Evolutionary conservation across 768 basidiomycete genomes (phyloP).

Genomic region (Boletales sp.): DNA sequence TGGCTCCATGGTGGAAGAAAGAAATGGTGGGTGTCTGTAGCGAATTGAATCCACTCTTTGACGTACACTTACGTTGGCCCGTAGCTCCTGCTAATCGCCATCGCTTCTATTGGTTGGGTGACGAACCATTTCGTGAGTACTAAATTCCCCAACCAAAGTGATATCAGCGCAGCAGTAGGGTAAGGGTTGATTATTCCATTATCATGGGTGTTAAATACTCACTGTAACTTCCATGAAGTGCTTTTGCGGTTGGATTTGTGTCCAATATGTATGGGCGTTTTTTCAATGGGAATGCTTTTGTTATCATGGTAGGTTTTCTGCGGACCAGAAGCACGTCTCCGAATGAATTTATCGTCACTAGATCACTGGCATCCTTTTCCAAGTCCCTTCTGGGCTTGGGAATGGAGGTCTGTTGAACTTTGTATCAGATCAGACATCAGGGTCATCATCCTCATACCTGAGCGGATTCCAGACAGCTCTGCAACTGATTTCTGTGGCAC

Average conservation of each 20-base stretch:
- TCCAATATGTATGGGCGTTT: slow-evolving; percentile 76
- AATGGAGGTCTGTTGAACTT: slow-evolving; percentile 78
- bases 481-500: slow-evolving; percentile 72
- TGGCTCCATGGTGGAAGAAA: slow-evolving; percentile 52
- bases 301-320: slow-evolving; percentile 60
- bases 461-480: slow-evolving; percentile 73
- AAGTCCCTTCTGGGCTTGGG: slow-evolving; percentile 78
- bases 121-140: slow-evolving; percentile 64
- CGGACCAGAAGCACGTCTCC: background rate
- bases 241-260: slow-evolving; percentile 77
- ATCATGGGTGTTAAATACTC: background rate
- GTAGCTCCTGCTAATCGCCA: slow-evolving; percentile 50
- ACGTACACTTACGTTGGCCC: background rate
- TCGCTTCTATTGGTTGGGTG: slow-evolving; percentile 71
- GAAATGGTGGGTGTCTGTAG: slow-evolving; percentile 47
- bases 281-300: slow-evolving; percentile 71
- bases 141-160: slow-evolving; percentile 63
- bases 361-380: slow-evolving; percentile 81
- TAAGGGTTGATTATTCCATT: slow-evolving; percentile 21
- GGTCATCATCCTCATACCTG: slow-evolving; percentile 53
- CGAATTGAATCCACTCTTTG: background rate
- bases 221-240: slow-evolving; percentile 33
- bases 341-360: slow-evolving; percentile 3
- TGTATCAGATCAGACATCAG: slow-evolving; percentile 51
- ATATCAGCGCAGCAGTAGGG: slow-evolving; percentile 78